Evolutionary conservation across 208 protist species (phyloP).

Genomic region (Crithidia bombi): DNA sequence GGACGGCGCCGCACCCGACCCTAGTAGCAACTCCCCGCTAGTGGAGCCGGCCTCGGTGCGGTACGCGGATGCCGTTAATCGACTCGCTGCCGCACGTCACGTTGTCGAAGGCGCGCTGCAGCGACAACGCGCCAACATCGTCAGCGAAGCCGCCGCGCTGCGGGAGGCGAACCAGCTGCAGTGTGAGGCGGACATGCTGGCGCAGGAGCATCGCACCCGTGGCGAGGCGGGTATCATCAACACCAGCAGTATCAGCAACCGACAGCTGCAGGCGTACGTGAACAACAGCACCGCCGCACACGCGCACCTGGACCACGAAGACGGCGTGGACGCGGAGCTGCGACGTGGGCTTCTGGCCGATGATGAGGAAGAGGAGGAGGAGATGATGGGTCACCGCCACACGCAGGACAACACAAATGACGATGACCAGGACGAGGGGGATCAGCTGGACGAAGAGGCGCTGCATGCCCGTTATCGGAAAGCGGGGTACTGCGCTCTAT

Average conservation of each 20-base stretch:
- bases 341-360: constrained; percentile 21
- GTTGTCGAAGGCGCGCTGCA: constrained; percentile 38
- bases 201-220: constrained; percentile 7
- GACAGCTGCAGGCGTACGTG: too few relatives aligned
- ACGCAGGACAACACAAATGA: neutral
- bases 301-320: constrained; percentile 10
- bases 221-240: neutral
- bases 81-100: constrained; percentile 6
- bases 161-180: neutral
- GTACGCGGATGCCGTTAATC: constrained; percentile 10
- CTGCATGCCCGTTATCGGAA: constrained; percentile 28
- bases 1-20: neutral
- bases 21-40: neutral
- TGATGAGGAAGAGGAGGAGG: constrained; percentile 16
- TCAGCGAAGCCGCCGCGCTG: constrained; percentile 28
- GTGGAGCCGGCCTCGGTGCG: neutral
- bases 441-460: constrained; percentile 10
- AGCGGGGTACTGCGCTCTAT: constrained; percentile 37
- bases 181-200: constrained; percentile 7
- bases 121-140: constrained; percentile 31
- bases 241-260: neutral
- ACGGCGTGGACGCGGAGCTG: constrained; percentile 22
- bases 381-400: too few relatives aligned
- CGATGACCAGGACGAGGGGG: constrained; percentile 17
- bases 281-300: too few relatives aligned